These are phyloP conservation scores for Ophiostoma sp. DNA, from an alignment of 2,329 filamentous ascomycete species.

Conservation along the genomic window DNA sequence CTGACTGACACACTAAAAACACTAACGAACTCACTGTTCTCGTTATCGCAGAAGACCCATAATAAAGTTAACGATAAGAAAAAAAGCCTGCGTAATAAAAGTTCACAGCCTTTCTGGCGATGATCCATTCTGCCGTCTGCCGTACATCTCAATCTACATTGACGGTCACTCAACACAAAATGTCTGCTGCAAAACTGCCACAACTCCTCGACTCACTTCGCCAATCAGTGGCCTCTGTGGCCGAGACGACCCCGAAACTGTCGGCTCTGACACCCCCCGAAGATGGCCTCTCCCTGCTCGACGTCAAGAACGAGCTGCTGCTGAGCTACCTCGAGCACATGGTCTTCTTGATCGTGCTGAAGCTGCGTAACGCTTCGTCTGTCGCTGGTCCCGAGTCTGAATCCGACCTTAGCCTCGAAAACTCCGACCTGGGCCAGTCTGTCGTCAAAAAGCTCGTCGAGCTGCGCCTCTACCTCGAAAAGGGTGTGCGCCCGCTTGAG, in stretches of 20 bases:
- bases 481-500: conserved; percentile 84
- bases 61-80: conserved; percentile 21
- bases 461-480: conserved; percentile 85
- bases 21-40: neutral
- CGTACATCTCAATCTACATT: neutral
- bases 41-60: conserved; percentile 20
- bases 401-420: conserved; percentile 30
- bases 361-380: conserved; percentile 56
- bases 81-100: conserved; percentile 19
- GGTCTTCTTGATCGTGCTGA: conserved; percentile 78
- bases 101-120: neutral
- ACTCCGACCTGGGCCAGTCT: conserved; percentile 52
- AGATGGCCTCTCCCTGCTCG: conserved; percentile 88
- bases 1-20: too few relatives aligned
- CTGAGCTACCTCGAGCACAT: conserved; percentile 94
- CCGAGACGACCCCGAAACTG: conserved; percentile 61
- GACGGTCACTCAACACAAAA: conserved; percentile 25
- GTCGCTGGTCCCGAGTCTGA: neutral
- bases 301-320: conserved; percentile 95
- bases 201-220: conserved; percentile 53
- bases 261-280: conserved; percentile 64
- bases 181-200: conserved; percentile 34
- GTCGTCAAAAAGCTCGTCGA: conserved; percentile 85
- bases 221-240: conserved; percentile 56
- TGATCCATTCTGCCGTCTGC: neutral